Percentiles rank a stretch among this genome's conserved stretches.
phyloP scores from a whole-genome alignment of 2,329 filamentous ascomycete genomes.

The Aspergillus costaricaensis region DNA sequence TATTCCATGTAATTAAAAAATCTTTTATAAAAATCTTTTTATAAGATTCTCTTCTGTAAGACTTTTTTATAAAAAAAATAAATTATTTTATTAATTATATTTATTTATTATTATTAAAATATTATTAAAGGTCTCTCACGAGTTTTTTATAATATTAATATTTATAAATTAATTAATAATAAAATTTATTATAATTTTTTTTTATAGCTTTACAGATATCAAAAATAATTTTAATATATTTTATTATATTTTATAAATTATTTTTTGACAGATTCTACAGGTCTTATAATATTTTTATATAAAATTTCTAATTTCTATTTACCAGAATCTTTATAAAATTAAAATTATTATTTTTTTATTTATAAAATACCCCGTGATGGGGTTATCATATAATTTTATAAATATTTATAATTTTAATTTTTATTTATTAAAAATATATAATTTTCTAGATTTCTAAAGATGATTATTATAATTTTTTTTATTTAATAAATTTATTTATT shows the following conservation, averaged over 20 bases:
- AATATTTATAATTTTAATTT: too few relatives aligned
- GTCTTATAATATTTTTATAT: neutral
- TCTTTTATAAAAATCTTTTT: too few relatives aligned
- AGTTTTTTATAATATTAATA: neutral
- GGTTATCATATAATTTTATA: neutral
- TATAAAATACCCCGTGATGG: neutral
- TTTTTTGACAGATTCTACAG: neutral
- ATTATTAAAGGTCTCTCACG: neutral
- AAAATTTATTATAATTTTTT: neutral
- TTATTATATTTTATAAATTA: neutral
- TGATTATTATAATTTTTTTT: too few relatives aligned
- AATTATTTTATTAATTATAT: constrained; percentile 1
- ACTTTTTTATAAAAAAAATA: neutral
- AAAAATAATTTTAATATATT: neutral
- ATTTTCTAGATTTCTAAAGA: too few relatives aligned
- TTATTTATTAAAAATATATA: too few relatives aligned
- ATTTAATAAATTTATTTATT: neutral
- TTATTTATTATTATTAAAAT: neutral
- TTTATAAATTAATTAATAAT: neutral
- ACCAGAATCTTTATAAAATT: neutral
- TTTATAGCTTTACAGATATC: neutral
- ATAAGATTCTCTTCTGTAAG: too few relatives aligned
- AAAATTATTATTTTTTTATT: neutral
- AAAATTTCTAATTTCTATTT: neutral
- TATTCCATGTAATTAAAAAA: neutral